A percentile compares a stretch with the other conserved stretches of the same genome.
These are phyloP conservation scores for Penicillium steckii DNA, from an alignment of 495 filamentous ascomycete genomes.

Conservation along the genomic window DNA sequence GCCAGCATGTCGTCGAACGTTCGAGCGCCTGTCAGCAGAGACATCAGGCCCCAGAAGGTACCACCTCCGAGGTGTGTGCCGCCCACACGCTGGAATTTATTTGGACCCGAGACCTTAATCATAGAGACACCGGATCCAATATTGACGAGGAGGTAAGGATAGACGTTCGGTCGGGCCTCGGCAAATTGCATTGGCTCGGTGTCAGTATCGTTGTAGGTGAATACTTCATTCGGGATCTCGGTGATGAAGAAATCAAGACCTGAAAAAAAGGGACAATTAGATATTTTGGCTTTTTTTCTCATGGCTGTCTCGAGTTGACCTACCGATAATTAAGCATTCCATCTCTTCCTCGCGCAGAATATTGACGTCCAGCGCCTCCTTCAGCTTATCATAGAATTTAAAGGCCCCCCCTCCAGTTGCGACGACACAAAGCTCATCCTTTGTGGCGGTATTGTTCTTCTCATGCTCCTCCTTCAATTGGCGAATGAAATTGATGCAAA, in stretches of 20 bases:
- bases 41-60: slow-evolving; percentile 92
- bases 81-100: slow-evolving; percentile 82
- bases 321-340: slow-evolving; percentile 96
- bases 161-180: slow-evolving; percentile 69
- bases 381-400: slow-evolving; percentile 91
- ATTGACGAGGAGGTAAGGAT: slow-evolving; percentile 96
- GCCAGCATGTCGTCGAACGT: slow-evolving; percentile 95
- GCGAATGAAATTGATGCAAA: slow-evolving; percentile 86
- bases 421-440: slow-evolving; percentile 76
- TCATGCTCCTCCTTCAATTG: slow-evolving; percentile 77
- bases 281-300: too few relatives aligned
- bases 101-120: slow-evolving; percentile 91
- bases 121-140: slow-evolving; percentile 99
- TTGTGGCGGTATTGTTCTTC: slow-evolving; percentile 62
- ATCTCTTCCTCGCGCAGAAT: slow-evolving; percentile 95
- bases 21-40: slow-evolving; percentile 82
- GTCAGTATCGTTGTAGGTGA: slow-evolving; percentile 90
- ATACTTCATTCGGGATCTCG: slow-evolving; percentile 94
- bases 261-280: too few relatives aligned
- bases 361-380: slow-evolving; percentile 75
- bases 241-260: slow-evolving; percentile 98
- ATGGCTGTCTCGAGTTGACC: too few relatives aligned
- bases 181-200: slow-evolving; percentile 82
- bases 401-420: slow-evolving; percentile 94
- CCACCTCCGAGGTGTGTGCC: slow-evolving; percentile 94